Evolutionary conservation across 2,329 filamentous ascomycete species (phyloP).

Genomic region (Magnaporthiopsis incrustans): DNA sequence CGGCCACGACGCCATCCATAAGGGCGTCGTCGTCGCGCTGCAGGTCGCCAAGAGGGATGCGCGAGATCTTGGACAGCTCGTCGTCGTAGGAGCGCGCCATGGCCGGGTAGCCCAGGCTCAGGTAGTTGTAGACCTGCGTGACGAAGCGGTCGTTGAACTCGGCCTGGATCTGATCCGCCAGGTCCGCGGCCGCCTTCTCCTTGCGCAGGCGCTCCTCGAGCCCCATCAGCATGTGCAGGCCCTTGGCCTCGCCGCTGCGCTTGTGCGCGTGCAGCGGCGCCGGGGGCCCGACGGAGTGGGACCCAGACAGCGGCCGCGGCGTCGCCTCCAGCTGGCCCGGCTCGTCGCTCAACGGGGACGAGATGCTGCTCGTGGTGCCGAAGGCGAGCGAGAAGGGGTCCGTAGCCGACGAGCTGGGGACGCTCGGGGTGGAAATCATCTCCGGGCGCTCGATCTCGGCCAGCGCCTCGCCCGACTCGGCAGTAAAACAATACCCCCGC

Average conservation of each 20-base stretch:
- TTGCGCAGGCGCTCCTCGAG: constrained; percentile 42
- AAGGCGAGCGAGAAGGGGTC: constrained; percentile 37
- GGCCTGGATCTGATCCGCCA: constrained; percentile 42
- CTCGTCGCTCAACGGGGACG: constrained; percentile 31
- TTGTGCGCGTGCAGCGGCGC: constrained; percentile 8
- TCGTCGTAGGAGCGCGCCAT: constrained; percentile 76
- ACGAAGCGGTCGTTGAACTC: constrained; percentile 83
- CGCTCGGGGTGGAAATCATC: constrained; percentile 43
- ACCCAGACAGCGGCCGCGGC: constrained; percentile 8
- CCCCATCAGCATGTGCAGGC: constrained; percentile 41
- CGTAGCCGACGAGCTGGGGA: constrained; percentile 27
- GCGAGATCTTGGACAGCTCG: constrained; percentile 75
- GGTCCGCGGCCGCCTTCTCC: constrained; percentile 41
- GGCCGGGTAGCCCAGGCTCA: constrained; percentile 85
- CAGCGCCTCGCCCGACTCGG: constrained; percentile 24
- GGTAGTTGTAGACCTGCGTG: constrained; percentile 95
- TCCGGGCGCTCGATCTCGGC: constrained; percentile 37
- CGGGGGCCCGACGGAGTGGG: constrained; percentile 12
- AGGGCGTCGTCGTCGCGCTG: constrained; percentile 57
- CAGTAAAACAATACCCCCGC: constrained; percentile 60
- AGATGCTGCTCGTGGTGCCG: constrained; percentile 17
- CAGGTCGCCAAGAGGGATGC: constrained; percentile 60
- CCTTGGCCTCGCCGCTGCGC: constrained; percentile 26
- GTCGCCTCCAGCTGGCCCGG: neutral
- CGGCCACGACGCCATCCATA: constrained; percentile 27